A percentile compares a stretch with the other conserved stretches of the same genome.
phyloP scores from a whole-genome alignment of 2,329 filamentous ascomycete species.

The Myriosclerotinia scirpicola region DNA sequence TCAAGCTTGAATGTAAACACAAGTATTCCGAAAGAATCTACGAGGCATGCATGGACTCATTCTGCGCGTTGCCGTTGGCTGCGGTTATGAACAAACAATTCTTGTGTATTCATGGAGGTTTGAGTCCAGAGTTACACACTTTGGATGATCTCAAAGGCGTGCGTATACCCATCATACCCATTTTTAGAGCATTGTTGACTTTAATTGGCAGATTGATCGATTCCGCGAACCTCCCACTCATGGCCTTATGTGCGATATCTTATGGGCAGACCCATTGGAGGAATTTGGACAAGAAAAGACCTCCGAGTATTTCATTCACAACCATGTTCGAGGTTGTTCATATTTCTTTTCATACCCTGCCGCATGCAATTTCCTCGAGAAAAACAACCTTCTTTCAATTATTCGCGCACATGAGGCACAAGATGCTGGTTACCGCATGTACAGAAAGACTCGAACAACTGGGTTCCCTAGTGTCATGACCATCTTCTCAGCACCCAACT shows the following conservation, averaged over 20 bases:
- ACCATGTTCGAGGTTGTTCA: constrained; percentile 96
- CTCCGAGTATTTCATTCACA: constrained; percentile 95
- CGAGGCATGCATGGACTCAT: constrained; percentile 97
- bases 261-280: constrained; percentile 97
- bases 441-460: constrained; percentile 95
- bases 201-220: constrained; percentile 73
- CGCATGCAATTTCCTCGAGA: constrained; percentile 95
- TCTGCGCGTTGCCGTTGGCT: constrained; percentile 88
- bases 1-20: constrained; percentile 99
- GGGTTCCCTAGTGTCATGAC: constrained; percentile 99
- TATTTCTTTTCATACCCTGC: constrained; percentile 99
- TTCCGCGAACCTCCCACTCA: constrained; percentile 97
- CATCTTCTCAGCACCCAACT: constrained; percentile 98
- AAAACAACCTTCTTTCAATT: constrained; percentile 96
- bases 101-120: constrained; percentile 92
- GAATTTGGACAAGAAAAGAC: constrained; percentile 99
- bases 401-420: constrained; percentile 98
- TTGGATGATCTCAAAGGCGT: constrained; percentile 90
- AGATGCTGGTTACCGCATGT: constrained; percentile 98
- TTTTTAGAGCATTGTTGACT: background rate
- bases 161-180: constrained; percentile 41
- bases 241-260: constrained; percentile 97
- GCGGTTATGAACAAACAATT: constrained; percentile 99
- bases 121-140: constrained; percentile 94
- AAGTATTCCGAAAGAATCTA: constrained; percentile 97